A percentile compares a stretch with the other conserved stretches of the same genome.
phyloP scores from a whole-genome alignment of 495 filamentous ascomycete genomes.

The Talaromyces thailandensis region DNA sequence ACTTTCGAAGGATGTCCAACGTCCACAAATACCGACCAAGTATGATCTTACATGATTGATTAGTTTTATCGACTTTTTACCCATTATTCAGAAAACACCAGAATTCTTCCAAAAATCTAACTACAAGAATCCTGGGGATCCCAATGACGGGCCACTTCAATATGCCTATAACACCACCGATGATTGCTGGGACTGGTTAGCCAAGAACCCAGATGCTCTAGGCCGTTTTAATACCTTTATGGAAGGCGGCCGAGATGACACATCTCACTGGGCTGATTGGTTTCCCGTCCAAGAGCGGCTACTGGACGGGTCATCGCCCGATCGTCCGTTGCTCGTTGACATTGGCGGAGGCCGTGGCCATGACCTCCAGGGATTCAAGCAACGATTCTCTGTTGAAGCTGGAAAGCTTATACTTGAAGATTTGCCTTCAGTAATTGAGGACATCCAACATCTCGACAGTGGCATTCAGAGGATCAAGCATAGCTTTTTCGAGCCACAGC shows the following conservation, averaged over 20 bases:
- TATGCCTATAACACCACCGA: constrained; percentile 19
- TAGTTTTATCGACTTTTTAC: constrained; percentile 12
- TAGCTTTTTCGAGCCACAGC: constrained; percentile 37
- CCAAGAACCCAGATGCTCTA: constrained; percentile 12
- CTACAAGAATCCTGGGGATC: constrained; percentile 19
- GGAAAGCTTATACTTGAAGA: constrained; percentile 37
- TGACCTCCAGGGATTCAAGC: constrained; percentile 31
- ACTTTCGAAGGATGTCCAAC: neutral
- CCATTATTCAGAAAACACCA: constrained; percentile 14
- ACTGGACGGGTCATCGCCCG: constrained; percentile 8
- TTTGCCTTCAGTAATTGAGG: constrained; percentile 26
- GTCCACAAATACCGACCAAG: neutral
- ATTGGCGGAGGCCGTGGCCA: constrained; percentile 42
- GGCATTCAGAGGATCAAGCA: constrained; percentile 21
- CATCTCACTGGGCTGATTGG: constrained; percentile 39
- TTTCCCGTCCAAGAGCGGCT: constrained; percentile 34
- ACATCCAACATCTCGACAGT: constrained; percentile 12
- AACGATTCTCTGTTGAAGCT: constrained; percentile 10
- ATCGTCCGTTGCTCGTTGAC: constrained; percentile 43
- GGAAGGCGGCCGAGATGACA: constrained; percentile 32
- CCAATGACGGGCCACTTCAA: constrained; percentile 21
- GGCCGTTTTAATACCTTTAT: constrained; percentile 24
- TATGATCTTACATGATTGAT: neutral
- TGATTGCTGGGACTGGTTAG: constrained; percentile 21
- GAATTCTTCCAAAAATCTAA: constrained; percentile 16